Percentiles rank a stretch among this genome's conserved stretches.
These are phyloP conservation scores for Pythium monospermum DNA, from an alignment of 352 stramenopile genomes.

Conservation along the genomic window DNA sequence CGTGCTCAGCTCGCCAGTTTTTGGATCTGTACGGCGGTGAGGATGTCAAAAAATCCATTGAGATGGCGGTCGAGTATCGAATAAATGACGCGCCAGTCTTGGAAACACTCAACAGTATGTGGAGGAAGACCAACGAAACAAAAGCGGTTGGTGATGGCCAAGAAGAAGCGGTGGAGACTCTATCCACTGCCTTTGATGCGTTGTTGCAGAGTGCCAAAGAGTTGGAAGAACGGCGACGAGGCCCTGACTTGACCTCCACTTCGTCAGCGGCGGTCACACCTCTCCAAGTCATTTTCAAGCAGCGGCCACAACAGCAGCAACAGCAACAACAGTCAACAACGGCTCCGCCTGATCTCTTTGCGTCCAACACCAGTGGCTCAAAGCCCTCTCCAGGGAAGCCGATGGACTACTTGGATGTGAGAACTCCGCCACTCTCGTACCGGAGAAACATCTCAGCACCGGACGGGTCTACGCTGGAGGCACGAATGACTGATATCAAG, in stretches of 20 bases:
- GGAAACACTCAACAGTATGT: slow-evolving; percentile 47
- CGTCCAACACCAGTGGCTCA: slow-evolving; percentile 11
- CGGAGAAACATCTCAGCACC: slow-evolving; percentile 65
- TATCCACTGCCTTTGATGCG: too few species aligned
- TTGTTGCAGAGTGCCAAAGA: slow-evolving; percentile 43
- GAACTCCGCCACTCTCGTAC: slow-evolving; percentile 51
- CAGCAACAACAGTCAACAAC: slow-evolving; percentile 2
- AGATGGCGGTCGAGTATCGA: slow-evolving; percentile 72
- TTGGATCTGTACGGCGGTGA: slow-evolving; percentile 60
- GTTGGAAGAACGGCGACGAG: slow-evolving; percentile 44
- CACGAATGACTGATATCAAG: slow-evolving; percentile 57
- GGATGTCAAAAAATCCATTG: slow-evolving; percentile 56
- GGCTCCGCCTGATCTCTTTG: slow-evolving; percentile 6
- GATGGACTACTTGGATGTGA: slow-evolving; percentile 64
- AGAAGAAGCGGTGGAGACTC: too few species aligned
- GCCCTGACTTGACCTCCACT: slow-evolving; percentile 15
- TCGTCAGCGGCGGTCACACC: slow-evolving; percentile 29
- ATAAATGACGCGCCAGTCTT: slow-evolving; percentile 62
- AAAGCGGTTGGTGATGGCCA: slow-evolving; percentile 22
- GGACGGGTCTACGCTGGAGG: slow-evolving; percentile 70
- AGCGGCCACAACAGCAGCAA: slow-evolving; percentile 51
- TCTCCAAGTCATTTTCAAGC: slow-evolving; percentile 83
- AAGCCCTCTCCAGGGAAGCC: slow-evolving; percentile 10
- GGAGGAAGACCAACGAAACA: slow-evolving; percentile 32
- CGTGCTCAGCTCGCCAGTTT: slow-evolving; percentile 66